Base-by-base conservation (phyloP, 768 basidiomycete genomes). In the Fistulinella prunicolor region DNA sequence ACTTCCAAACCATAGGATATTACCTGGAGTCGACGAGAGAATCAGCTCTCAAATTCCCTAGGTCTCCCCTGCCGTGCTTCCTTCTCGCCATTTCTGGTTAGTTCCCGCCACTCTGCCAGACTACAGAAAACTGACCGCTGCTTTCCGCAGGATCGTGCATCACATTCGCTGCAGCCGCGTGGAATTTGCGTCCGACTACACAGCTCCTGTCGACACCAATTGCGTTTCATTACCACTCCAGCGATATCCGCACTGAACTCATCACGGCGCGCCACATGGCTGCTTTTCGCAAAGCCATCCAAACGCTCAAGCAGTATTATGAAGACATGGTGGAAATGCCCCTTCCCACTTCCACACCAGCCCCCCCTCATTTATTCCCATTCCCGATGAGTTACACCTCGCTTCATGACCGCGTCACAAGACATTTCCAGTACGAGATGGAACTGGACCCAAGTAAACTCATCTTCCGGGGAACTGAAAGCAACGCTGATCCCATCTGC, bases 41-140 rank as follows among this genome's bases (percentile, higher is more conserved):
- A 1, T 13, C 32, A 6, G 57, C 56, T 16, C 35, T 22, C 10
- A 14, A 24, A 42, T 22, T 54, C 23, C 21, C 35, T 6, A 24
- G 42, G 16, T 61, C 67, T 5, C 13, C 47, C 44, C 41, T 66
- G 3, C 67, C 65, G n/a, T 69, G 61, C 36, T 46, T 66, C 14
- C 39, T 68, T 17, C 29, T 65, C 5, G 38, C 44, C 19, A 38
- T 62, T 34, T 60, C 51, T 12, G 64, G 67, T 66, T 16, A 4
- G 60, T 47, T 13, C 6, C 19, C 19, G 17, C 45, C 16, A 6
- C 16, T 34, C 9, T n/a, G 7, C 16, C 16, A 5, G 12, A 4
- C 16, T 47, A 13, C 12, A 8, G 9, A 4, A 9, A 13, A 9
- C 16, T 16, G 32, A 5, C 12, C 5, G 12, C 14, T 34, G 6